A percentile compares a stretch with the other conserved stretches of the same genome.
phyloP scores from a whole-genome alignment of 2,329 filamentous ascomycete species.

The Colletotrichum sansevieriae region DNA sequence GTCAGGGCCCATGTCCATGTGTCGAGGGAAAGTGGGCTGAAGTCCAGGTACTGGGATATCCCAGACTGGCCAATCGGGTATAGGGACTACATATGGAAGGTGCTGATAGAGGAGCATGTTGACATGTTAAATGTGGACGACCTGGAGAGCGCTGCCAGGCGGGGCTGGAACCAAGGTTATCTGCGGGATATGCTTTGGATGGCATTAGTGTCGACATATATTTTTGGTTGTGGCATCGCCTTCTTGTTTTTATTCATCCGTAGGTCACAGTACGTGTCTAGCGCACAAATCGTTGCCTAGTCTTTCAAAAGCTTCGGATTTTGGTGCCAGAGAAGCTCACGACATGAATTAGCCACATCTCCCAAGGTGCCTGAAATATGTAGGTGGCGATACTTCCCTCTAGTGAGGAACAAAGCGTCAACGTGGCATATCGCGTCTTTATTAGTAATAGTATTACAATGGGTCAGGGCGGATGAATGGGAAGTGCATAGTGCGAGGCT shows the following conservation, averaged over 20 bases:
- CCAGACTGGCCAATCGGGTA: constrained; percentile 67
- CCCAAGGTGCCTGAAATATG: not conserved
- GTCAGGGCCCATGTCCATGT: constrained; percentile 60
- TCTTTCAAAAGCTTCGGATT: not conserved
- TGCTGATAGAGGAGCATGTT: constrained; percentile 65
- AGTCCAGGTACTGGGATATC: constrained; percentile 71
- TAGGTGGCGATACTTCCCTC: not conserved
- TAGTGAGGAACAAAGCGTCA: too few relatives aligned
- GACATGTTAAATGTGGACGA: constrained; percentile 74
- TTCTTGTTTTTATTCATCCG: not conserved
- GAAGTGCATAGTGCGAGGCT: too few relatives aligned
- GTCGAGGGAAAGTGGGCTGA: constrained; percentile 58
- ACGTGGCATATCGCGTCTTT: not conserved
- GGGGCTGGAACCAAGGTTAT: constrained; percentile 13
- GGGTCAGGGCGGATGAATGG: too few relatives aligned
- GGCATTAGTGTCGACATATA: too few relatives aligned
- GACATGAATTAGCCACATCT: not conserved
- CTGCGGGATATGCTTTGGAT: constrained; percentile 1
- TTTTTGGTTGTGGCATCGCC: not conserved
- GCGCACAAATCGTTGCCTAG: too few relatives aligned
- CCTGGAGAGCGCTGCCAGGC: constrained; percentile 49
- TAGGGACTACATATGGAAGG: constrained; percentile 68
- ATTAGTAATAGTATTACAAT: not conserved
- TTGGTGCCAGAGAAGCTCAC: not conserved
- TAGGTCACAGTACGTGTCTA: too few relatives aligned